A percentile compares a stretch with the other conserved stretches of the same genome.
Conservation (phyloP, 768 basidiomycete species). For the Pholiota microspora region DNA sequence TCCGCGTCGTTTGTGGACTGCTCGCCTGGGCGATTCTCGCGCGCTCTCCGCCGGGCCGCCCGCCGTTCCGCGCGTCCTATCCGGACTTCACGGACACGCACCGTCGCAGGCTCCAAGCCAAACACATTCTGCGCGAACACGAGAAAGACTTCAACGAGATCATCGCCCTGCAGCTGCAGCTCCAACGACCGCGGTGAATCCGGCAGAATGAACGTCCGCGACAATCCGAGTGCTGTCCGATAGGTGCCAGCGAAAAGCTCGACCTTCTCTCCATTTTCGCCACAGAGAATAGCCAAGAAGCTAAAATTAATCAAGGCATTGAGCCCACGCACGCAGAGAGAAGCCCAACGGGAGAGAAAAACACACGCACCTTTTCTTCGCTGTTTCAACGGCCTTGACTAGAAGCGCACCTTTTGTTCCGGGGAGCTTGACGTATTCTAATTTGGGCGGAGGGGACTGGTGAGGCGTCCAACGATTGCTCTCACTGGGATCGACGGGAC, state of each 20-base stretch:
- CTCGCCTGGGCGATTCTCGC: constrained; percentile 62
- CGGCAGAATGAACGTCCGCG: constrained; percentile 90
- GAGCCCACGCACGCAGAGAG: constrained; percentile 5
- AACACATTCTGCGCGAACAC: constrained; percentile 92
- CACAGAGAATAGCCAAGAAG: constrained; percentile 91
- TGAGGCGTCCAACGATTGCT: constrained; percentile 28
- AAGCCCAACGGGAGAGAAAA: constrained; percentile 5
- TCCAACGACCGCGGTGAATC: constrained; percentile 88
- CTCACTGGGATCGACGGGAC: constrained; percentile 25
- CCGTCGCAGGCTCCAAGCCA: constrained; percentile 89
- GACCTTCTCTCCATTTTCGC: constrained; percentile 90
- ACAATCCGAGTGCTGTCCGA: constrained; percentile 83
- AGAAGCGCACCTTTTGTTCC: constrained; percentile 84
- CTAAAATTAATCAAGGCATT: constrained; percentile 47
- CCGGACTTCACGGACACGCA: constrained; percentile 90
- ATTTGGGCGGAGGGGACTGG: constrained; percentile 72
- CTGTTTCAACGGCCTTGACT: constrained; percentile 87
- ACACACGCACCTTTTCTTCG: constrained; percentile 71
- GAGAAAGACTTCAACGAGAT: constrained; percentile 88
- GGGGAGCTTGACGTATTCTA: constrained; percentile 91
- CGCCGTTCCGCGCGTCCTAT: constrained; percentile 87
- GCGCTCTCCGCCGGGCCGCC: constrained; percentile 77
- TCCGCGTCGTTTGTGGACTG: constrained; percentile 42
- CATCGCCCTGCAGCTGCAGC: constrained; percentile 87
- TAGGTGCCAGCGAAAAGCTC: constrained; percentile 92